phyloP scores from a whole-genome alignment of 768 basidiomycete genomes.

The Kwoniella dejecticola region DNA sequence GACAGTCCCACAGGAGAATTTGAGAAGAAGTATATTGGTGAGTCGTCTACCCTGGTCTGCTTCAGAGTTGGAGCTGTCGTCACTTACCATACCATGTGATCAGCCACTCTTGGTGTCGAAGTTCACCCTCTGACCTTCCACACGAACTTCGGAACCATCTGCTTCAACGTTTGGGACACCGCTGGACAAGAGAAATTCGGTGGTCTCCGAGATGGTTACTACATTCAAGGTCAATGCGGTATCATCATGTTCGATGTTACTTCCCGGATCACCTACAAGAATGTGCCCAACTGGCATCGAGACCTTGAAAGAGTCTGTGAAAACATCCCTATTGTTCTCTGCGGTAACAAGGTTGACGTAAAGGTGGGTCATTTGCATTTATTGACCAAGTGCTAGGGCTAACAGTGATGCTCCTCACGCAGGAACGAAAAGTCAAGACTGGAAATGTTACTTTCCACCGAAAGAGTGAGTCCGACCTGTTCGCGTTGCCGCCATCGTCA shows the following conservation, averaged over 20 bases:
- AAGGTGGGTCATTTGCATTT: conserved; percentile 65
- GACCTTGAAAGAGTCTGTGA: conserved; percentile 97
- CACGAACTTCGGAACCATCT: conserved; percentile 98
- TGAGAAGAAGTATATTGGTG: conserved; percentile 99
- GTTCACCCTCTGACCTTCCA: conserved; percentile 94
- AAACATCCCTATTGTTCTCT: conserved; percentile 98
- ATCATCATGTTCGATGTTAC: conserved; percentile 99
- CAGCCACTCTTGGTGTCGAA: conserved; percentile 98
- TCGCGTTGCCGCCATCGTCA: neutral
- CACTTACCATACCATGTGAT: neutral
- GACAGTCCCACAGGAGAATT: conserved; percentile 71
- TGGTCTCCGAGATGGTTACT: conserved; percentile 84
- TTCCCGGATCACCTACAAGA: conserved; percentile 99
- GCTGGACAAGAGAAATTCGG: conserved; percentile 99
- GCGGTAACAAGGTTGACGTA: conserved; percentile 99
- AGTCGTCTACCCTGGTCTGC: conserved; percentile 39
- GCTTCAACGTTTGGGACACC: conserved; percentile 99
- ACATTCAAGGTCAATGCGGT: conserved; percentile 73
- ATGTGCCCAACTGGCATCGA: conserved; percentile 99
- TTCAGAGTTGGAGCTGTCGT: neutral
- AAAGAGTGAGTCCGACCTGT: conserved; percentile 65
- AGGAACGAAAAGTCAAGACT: conserved; percentile 99
- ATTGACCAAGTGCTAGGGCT: neutral
- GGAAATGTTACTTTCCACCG: conserved; percentile 98
- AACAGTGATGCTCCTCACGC: neutral